phyloP scores from a whole-genome alignment of 345 rosid genomes.

The Gossypium rotundifolium region DNA sequence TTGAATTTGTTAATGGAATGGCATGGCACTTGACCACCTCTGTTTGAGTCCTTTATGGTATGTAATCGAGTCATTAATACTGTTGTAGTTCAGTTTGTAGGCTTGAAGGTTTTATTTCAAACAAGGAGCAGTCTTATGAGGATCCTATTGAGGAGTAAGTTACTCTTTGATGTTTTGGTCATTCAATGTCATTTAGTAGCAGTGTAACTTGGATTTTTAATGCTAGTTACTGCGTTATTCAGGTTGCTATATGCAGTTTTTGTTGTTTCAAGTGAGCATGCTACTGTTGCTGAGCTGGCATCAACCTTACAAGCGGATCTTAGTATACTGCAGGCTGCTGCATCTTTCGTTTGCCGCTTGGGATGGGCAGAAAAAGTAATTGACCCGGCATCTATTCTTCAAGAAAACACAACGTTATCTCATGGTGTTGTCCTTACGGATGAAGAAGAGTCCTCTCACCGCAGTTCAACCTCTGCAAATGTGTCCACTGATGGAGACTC shows the following conservation, averaged over 20 bases:
- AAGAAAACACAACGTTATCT: constrained; percentile 46
- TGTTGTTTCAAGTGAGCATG: constrained; percentile 92
- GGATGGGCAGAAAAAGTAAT: constrained; percentile 94
- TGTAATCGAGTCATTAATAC: constrained; percentile 13
- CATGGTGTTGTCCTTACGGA: constrained; percentile 54
- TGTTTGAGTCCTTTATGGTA: constrained; percentile 19
- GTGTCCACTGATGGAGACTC: constrained; percentile 52
- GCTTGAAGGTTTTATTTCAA: constrained; percentile 98
- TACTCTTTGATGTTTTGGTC: constrained; percentile 12
- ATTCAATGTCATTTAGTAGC: constrained; percentile 7
- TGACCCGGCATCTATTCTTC: constrained; percentile 83
- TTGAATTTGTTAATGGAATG: background rate
- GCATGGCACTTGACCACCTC: background rate
- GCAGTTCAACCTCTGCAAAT: constrained; percentile 39
- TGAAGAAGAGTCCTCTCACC: constrained; percentile 56
- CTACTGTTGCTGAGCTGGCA: constrained; percentile 96
- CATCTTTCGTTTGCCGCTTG: constrained; percentile 94
- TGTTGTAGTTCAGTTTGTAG: constrained; percentile 63
- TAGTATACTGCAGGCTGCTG: constrained; percentile 92
- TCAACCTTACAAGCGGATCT: constrained; percentile 94
- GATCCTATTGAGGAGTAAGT: constrained; percentile 99
- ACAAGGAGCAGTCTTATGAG: constrained; percentile 96
- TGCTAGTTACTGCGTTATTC: constrained; percentile 26
- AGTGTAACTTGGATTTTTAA: constrained; percentile 14
- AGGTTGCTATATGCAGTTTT: constrained; percentile 94